Conservation (phyloP, 2,329 filamentous ascomycete species). For the Verticillium longisporum region DNA sequence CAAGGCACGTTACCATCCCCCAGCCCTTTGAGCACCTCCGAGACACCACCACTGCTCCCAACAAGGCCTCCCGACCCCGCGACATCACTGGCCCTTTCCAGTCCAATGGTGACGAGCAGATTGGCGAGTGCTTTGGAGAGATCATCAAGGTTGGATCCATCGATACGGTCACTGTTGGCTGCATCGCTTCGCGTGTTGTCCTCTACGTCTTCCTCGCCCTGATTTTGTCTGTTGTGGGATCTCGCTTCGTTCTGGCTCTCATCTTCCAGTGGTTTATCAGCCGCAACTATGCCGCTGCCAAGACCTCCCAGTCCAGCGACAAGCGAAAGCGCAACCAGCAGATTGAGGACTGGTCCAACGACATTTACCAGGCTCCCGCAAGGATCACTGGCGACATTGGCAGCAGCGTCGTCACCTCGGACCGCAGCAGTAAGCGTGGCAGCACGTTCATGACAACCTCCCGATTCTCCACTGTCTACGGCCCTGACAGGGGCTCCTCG, state of each 20-base stretch:
- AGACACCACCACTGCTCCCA: conserved; percentile 52
- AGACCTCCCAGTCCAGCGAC: conserved; percentile 76
- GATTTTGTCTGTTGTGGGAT: conserved; percentile 80
- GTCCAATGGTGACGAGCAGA: conserved; percentile 66
- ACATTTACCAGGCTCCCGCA: conserved; percentile 88
- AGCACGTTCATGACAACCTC: conserved; percentile 88
- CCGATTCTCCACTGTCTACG: conserved; percentile 87
- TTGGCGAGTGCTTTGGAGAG: conserved; percentile 82
- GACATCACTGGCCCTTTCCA: conserved; percentile 90
- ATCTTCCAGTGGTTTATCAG: conserved; percentile 96
- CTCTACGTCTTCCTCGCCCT: conserved; percentile 89
- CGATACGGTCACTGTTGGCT: conserved; percentile 92
- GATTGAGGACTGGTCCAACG: conserved; percentile 96
- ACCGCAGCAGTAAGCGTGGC: conserved; percentile 68
- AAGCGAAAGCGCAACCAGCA: conserved; percentile 81
- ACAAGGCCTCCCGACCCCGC: conserved; percentile 65
- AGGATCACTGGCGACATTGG: conserved; percentile 70
- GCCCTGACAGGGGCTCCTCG: conserved; percentile 50
- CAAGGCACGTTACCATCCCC: conserved; percentile 68
- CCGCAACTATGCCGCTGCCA: conserved; percentile 74
- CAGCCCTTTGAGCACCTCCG: conserved; percentile 73
- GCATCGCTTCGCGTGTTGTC: conserved; percentile 95
- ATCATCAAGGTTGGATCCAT: conserved; percentile 95
- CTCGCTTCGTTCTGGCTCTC: conserved; percentile 83
- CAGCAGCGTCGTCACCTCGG: conserved; percentile 53